Evolutionary conservation across 2,329 filamentous ascomycete genomes (phyloP), one percentile per base, ranked within the genome.

Genomic region (Dothideomycetes sp.): DNA sequence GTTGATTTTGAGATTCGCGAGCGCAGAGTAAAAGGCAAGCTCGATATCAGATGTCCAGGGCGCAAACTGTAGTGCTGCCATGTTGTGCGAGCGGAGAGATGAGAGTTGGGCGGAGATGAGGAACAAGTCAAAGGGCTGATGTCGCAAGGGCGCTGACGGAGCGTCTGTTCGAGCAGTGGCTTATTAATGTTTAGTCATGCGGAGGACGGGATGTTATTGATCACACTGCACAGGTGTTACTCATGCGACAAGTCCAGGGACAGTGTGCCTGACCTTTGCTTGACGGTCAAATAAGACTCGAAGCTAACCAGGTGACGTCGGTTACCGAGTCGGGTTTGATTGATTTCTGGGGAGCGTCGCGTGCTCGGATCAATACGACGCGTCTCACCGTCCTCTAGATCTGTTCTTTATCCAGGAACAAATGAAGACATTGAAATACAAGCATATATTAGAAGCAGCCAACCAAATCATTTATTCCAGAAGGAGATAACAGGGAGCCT

Each of bases 41-140:
- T 98, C 91, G 56, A 96, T 87, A 64, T 95, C 86, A 36, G 89
- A 94, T 31, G 81, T 77, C 69, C 94, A 96, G 1, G 89, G 81
- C 45, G 86, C 85, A 62, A 88, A 98, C 66, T 81, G 77, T 59
- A 84, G 54, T 15, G 60, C 56, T 7, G 63, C 49, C 60, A 64
- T 65, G 41, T 43, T 51, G 43, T 36, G 32, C 24, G 37, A 27
- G 11, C n/a, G 19, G 27, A 27, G 32, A 27, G 19, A 27, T 27
- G 12, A 12, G 7, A 12, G 12, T 12, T 7, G 22, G 12, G 22
- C 12, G 22, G 12, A 27, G 22, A 7, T 27, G 22, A 27, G n/a
- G n/a, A n/a, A n/a, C n/a, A n/a, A n/a, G n/a, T n/a, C n/a, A n/a
- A n/a, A n/a, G n/a, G n/a, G n/a, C n/a, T n/a, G n/a, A n/a, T n/a